Evolutionary conservation across 306 rosid species (phyloP), one percentile per base, ranked within the genome.

Genomic region (Vigna unguiculata): DNA sequence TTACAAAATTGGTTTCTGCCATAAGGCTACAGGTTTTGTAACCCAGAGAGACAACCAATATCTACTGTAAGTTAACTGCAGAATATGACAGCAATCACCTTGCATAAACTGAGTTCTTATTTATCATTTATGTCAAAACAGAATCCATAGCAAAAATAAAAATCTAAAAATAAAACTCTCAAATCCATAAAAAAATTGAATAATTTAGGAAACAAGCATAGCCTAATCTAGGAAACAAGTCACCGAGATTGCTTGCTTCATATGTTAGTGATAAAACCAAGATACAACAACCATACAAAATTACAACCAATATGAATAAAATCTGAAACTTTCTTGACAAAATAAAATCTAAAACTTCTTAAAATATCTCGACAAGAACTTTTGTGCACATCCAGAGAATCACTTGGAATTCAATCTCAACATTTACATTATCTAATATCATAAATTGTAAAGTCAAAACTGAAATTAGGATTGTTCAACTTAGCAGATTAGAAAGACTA

Each of bases 341-440:
- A n/a, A n/a, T n/a, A n/a, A n/a, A n/a, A n/a, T n/a, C n/a, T n/a
- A 28, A 4, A 28, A 4, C 32, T 28, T 28, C 32, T 5, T 28
- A 28, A 28, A 28, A 28, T 28, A 28, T 28, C 4, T 28, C 4
- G 32, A 28, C 32, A n/a, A 20, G 40, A 9, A 19, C 38, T 47
- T 28, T 7, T n/a, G 28, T 13, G 62, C 48, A 70, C 19, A 70
- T 49, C 75, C n/a, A n/a, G n/a, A n/a, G n/a, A n/a, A 72, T 38
- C 9, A 55, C 41, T 43, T 10, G 45, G 30, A 58, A 32, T 34
- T 71, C 15, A 11, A 55, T 57, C 54, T 41, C 17, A 73, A 16
- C 19, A 24, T 36, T 53, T 55, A 41, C 20, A 40, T 47, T 43
- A 73, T 58, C 54, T 58, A 12, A 22, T 57, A 36, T 20, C 51